These are phyloP conservation scores for Geosmithia flava DNA, from an alignment of 2,329 filamentous ascomycete genomes.

Conservation along the genomic window DNA sequence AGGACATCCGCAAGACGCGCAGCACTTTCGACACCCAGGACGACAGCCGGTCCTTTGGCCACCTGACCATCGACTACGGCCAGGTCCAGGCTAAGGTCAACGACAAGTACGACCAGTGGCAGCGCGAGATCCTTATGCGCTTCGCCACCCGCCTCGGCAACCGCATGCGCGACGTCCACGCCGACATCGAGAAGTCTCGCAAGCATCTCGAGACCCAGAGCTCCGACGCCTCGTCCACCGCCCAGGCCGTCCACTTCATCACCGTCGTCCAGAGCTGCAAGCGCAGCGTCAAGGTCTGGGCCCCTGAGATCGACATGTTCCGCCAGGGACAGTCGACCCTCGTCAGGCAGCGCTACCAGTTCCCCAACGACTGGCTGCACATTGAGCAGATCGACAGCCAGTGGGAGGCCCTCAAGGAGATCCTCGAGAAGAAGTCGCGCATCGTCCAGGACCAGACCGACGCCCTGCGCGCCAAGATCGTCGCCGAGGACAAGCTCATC, in stretches of 20 bases:
- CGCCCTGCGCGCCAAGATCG: conserved; percentile 86
- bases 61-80: conserved; percentile 92
- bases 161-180: conserved; percentile 84
- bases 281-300: conserved; percentile 86
- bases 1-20: conserved; percentile 90
- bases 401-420: conserved; percentile 88
- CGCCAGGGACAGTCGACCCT: conserved; percentile 90
- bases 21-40: conserved; percentile 97
- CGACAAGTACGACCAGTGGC: conserved; percentile 98
- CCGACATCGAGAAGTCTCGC: conserved; percentile 81
- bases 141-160: conserved; percentile 82
- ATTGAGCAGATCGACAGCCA: conserved; percentile 94
- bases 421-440: conserved; percentile 83
- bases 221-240: conserved; percentile 87
- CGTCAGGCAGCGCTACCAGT: conserved; percentile 83
- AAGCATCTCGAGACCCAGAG: conserved; percentile 86
- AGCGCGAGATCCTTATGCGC: conserved; percentile 89
- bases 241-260: conserved; percentile 95
- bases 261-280: conserved; percentile 96
- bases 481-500: conserved; percentile 85
- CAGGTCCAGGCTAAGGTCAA: conserved; percentile 99
- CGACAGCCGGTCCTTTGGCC: conserved; percentile 83
- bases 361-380: conserved; percentile 85
- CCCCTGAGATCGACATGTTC: conserved; percentile 91
- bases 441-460: conserved; percentile 95